phyloP scores from a whole-genome alignment of 2,329 filamentous ascomycete species.

The Fonsecaea nubica region DNA sequence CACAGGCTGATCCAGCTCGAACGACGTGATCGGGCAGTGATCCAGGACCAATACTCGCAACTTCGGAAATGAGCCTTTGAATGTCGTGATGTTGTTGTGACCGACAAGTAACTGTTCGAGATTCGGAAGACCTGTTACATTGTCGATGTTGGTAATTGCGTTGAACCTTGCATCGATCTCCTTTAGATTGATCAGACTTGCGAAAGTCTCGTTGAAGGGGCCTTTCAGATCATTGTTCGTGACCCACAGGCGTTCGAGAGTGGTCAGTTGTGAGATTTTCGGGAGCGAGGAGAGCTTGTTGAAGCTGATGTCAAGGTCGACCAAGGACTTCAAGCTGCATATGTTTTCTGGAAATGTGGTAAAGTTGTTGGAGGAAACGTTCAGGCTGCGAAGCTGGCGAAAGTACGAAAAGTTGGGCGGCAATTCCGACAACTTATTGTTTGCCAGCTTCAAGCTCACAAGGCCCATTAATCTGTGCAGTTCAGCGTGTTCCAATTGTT shows the following conservation, averaged over 20 bases:
- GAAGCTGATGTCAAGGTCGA: constrained; percentile 96
- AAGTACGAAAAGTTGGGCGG: constrained; percentile 85
- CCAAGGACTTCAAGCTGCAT: constrained; percentile 78
- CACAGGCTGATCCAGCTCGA: constrained; percentile 78
- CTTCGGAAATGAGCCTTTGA: constrained; percentile 84
- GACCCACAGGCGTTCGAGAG: constrained; percentile 87
- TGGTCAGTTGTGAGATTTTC: constrained; percentile 77
- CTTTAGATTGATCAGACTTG: constrained; percentile 74
- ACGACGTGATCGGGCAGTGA: constrained; percentile 93
- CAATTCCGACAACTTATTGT: constrained; percentile 82
- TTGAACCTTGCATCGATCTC: constrained; percentile 97
- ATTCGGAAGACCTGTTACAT: constrained; percentile 80
- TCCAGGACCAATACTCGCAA: constrained; percentile 87
- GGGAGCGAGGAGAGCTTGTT: constrained; percentile 84
- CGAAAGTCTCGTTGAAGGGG: constrained; percentile 74
- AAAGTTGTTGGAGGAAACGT: constrained; percentile 92
- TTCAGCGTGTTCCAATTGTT: constrained; percentile 84
- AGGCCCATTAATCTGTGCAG: constrained; percentile 76
- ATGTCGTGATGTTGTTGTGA: constrained; percentile 90
- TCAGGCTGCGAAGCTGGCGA: constrained; percentile 78
- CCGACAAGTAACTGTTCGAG: constrained; percentile 88
- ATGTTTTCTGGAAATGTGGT: constrained; percentile 84
- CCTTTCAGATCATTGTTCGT: constrained; percentile 91
- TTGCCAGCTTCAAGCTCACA: constrained; percentile 88
- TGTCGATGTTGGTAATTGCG: constrained; percentile 83